Conservation (phyloP, 768 basidiomycete genomes). For the Panaeolus cyanescens region DNA sequence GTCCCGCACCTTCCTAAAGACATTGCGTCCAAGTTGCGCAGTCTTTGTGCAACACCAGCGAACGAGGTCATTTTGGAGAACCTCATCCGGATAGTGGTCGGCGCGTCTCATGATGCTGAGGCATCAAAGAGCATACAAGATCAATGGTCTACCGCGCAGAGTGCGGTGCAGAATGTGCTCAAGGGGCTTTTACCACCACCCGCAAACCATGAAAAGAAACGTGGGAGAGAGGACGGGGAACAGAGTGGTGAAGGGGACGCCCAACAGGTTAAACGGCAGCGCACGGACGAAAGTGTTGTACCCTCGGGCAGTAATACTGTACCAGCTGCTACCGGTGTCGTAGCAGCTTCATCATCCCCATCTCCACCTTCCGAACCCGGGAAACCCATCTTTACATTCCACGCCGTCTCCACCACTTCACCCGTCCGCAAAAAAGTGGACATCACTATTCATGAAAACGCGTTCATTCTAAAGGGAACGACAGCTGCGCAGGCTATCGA, state of each 20-base stretch:
- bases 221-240: constrained; percentile 38
- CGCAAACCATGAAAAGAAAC: constrained; percentile 30
- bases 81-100: constrained; percentile 43
- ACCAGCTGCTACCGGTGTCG: constrained; percentile 9
- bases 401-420: constrained; percentile 67
- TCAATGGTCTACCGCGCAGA: constrained; percentile 42
- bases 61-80: constrained; percentile 40
- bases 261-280: constrained; percentile 35
- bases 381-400: constrained; percentile 56
- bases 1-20: constrained; percentile 34
- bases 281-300: constrained; percentile 15
- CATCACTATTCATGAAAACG: constrained; percentile 52
- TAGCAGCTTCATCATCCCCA: background rate
- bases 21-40: constrained; percentile 32
- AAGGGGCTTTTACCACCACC: constrained; percentile 24
- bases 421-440: constrained; percentile 79
- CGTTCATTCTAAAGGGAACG: constrained; percentile 52
- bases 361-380: constrained; percentile 30
- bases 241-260: constrained; percentile 18
- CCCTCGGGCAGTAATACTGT: background rate
- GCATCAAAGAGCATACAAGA: constrained; percentile 26
- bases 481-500: constrained; percentile 51
- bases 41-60: constrained; percentile 30
- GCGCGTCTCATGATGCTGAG: constrained; percentile 37
- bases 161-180: constrained; percentile 27